These are phyloP conservation scores for Volvariella surrecta DNA, from an alignment of 1,284 basidiomycete species.

Conservation along the genomic window DNA sequence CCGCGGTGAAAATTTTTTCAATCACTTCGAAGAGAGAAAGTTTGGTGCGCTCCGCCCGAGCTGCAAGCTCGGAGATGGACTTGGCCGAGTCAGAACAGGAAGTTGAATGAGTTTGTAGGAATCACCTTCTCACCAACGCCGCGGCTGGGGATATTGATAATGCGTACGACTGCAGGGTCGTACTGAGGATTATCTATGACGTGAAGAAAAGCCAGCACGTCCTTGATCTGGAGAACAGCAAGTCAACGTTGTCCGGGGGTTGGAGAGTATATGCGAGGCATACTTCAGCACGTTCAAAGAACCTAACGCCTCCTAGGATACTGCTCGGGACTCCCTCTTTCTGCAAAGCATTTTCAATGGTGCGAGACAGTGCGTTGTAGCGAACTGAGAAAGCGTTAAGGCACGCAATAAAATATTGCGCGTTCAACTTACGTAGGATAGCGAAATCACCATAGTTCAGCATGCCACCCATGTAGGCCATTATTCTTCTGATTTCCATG, in stretches of 20 bases:
- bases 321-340: constrained; percentile 71
- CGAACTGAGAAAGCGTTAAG: constrained; percentile 43
- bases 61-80: constrained; percentile 54
- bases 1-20: constrained; percentile 52
- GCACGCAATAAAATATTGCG: neutral
- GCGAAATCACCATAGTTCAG: constrained; percentile 74
- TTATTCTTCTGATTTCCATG: constrained; percentile 70
- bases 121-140: constrained; percentile 78
- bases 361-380: constrained; percentile 77
- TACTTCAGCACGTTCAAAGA: constrained; percentile 80
- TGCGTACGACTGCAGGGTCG: constrained; percentile 69
- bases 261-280: constrained; percentile 18
- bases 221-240: constrained; percentile 54
- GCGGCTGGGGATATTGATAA: constrained; percentile 70
- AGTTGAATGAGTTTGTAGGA: constrained; percentile 5
- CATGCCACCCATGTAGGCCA: constrained; percentile 67
- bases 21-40: constrained; percentile 54
- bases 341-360: constrained; percentile 73
- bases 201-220: constrained; percentile 82
- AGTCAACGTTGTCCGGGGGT: neutral
- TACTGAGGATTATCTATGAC: constrained; percentile 79
- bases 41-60: constrained; percentile 42
- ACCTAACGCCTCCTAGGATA: constrained; percentile 78
- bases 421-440: constrained; percentile 53
- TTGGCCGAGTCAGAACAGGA: constrained; percentile 16